These are phyloP conservation scores for Entomortierella chlamydospora DNA, from an alignment of 192 early-diverging fungal genomes.

Conservation along the genomic window DNA sequence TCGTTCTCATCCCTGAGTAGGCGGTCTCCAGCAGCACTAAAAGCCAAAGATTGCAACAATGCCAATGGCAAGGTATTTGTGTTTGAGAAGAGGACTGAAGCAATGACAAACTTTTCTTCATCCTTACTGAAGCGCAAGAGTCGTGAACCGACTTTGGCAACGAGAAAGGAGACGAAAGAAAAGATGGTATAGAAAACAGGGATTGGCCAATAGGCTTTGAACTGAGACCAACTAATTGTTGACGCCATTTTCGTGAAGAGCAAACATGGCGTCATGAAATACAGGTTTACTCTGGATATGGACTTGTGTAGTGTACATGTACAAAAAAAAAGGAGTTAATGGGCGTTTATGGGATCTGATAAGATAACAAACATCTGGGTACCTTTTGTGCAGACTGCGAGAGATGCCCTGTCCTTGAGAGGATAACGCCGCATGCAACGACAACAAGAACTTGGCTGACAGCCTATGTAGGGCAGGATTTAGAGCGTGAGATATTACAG, in stretches of 20 bases:
- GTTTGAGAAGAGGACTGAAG: slow-evolving; percentile 76
- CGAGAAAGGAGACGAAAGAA: slow-evolving; percentile 41
- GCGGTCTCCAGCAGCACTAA: slow-evolving; percentile 59
- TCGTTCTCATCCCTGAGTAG: slow-evolving; percentile 58
- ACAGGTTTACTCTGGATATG: slow-evolving; percentile 70
- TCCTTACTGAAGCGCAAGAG: slow-evolving; percentile 57
- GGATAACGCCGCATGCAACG: slow-evolving; percentile 46
- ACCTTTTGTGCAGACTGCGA: slow-evolving; percentile 50
- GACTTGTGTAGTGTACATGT: slow-evolving; percentile 33
- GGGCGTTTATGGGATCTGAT: slow-evolving; percentile 6
- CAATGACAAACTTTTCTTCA: slow-evolving; percentile 71
- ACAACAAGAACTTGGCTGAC: slow-evolving; percentile 52
- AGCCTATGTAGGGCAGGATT: slow-evolving; percentile 17
- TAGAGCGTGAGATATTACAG: background rate
- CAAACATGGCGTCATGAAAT: slow-evolving; percentile 81
- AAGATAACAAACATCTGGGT: background rate
- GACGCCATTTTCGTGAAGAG: slow-evolving; percentile 81
- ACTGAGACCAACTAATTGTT: slow-evolving; percentile 68
- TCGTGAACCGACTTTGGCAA: slow-evolving; percentile 54
- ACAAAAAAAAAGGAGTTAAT: background rate
- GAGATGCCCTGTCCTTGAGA: slow-evolving; percentile 48
- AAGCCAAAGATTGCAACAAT: slow-evolving; percentile 69
- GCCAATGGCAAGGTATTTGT: slow-evolving; percentile 82
- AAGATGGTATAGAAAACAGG: slow-evolving; percentile 64
- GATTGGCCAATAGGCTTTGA: slow-evolving; percentile 79